Evolutionary conservation across 345 rosid genomes (phyloP).

Genomic region (Syzygium aqueum): DNA sequence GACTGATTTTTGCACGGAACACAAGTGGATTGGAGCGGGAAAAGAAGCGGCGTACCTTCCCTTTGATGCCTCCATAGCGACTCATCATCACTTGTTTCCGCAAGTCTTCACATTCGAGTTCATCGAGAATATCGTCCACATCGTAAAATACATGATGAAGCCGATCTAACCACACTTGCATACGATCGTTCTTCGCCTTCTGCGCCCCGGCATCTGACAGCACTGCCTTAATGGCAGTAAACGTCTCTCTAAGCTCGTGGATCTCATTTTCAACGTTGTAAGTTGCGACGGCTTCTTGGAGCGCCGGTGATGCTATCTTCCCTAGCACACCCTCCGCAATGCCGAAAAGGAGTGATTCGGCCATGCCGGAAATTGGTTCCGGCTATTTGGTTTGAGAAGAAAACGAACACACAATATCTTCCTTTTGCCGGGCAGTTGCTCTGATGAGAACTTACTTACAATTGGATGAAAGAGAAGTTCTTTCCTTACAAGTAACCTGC

Average conservation of each 20-base stretch:
- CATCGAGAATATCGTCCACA: not conserved
- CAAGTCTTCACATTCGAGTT: not conserved
- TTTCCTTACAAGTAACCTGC: too few relatives aligned
- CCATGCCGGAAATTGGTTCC: not conserved
- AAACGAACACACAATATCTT: not conserved
- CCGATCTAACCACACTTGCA: not conserved
- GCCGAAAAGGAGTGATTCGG: not conserved
- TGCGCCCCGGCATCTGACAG: not conserved
- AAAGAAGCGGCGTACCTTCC: not conserved
- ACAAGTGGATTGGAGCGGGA: not conserved
- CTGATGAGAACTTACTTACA: too few relatives aligned
- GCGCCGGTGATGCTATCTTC: not conserved
- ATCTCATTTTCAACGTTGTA: accelerated
- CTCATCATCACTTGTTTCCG: not conserved
- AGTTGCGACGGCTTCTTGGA: not conserved
- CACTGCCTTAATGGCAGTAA: not conserved
- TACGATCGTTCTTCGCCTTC: not conserved
- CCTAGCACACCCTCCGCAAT: not conserved
- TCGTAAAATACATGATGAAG: not conserved
- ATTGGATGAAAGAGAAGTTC: too few relatives aligned
- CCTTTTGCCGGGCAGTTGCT: accelerated
- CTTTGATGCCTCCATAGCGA: not conserved
- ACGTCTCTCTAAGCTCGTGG: not conserved
- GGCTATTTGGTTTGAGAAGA: not conserved
- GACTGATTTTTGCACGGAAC: not conserved